These are phyloP conservation scores for Plasmopara viticola DNA, from an alignment of 352 stramenopile species.

Conservation along the genomic window DNA sequence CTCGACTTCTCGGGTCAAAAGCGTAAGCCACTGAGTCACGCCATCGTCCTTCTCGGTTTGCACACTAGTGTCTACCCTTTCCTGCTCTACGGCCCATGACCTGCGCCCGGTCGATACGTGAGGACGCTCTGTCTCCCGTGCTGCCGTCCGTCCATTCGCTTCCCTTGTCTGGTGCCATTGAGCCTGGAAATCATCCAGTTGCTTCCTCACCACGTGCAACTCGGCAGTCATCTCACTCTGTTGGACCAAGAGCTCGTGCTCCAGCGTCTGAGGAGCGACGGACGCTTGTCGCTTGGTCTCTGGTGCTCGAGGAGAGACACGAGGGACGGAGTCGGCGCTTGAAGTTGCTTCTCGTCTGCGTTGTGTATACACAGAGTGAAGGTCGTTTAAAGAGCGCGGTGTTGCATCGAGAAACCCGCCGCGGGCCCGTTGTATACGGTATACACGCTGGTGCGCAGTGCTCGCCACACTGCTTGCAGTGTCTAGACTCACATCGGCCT, in stretches of 20 bases:
- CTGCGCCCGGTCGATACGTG: conserved; percentile 13
- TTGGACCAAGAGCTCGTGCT: conserved; percentile 21
- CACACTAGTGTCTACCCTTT: background rate
- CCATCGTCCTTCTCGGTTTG: conserved; percentile 28
- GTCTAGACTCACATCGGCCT: conserved; percentile 30
- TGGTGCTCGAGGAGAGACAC: conserved; percentile 9
- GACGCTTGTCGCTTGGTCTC: conserved; percentile 8
- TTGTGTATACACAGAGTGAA: conserved; percentile 31
- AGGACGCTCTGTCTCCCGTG: conserved; percentile 7
- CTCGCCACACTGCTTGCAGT: conserved; percentile 26
- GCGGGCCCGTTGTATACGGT: conserved; percentile 21
- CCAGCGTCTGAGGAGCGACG: conserved; percentile 3
- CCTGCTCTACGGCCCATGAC: conserved; percentile 10
- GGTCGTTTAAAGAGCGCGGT: conserved; percentile 17
- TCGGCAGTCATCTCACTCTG: conserved; percentile 33
- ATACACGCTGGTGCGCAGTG: conserved; percentile 35
- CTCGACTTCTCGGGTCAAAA: conserved; percentile 43
- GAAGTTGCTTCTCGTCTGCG: conserved; percentile 21
- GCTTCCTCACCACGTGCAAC: conserved; percentile 36
- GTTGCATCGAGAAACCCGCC: conserved; percentile 6
- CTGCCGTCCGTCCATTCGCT: background rate
- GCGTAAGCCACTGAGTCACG: conserved; percentile 35
- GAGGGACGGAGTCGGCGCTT: conserved; percentile 11
- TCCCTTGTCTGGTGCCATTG: conserved; percentile 27
- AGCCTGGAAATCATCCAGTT: conserved; percentile 41